Percentiles rank a stretch among this genome's conserved stretches.
These are phyloP conservation scores for Blastosporella zonata DNA, from an alignment of 1,284 basidiomycete species.

Conservation along the genomic window DNA sequence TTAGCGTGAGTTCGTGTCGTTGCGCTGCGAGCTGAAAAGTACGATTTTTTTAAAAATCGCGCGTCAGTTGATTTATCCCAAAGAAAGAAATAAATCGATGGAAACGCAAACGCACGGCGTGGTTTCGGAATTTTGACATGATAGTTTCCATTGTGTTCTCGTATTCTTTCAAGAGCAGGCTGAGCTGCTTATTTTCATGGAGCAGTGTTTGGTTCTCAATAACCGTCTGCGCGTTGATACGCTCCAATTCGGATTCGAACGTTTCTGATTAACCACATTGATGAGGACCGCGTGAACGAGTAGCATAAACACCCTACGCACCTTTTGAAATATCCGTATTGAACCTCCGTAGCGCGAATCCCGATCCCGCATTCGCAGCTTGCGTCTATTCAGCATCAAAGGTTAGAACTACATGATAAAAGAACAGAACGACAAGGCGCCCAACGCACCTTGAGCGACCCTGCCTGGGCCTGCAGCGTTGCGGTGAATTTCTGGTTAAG, in stretches of 20 bases:
- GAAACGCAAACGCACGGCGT: conserved; percentile 89
- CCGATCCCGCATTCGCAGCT: conserved; percentile 74
- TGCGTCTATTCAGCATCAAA: conserved; percentile 57
- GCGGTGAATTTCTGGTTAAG: conserved; percentile 80
- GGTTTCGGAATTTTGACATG: conserved; percentile 93
- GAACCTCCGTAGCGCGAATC: conserved; percentile 83
- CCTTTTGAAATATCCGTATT: conserved; percentile 93
- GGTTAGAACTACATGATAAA: conserved; percentile 15
- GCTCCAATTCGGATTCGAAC: conserved; percentile 92
- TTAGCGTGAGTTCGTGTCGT: conserved; percentile 86
- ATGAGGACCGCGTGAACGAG: neutral
- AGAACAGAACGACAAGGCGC: conserved; percentile 2
- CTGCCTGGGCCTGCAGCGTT: conserved; percentile 72
- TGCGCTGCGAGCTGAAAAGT: conserved; percentile 73
- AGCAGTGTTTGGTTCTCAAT: conserved; percentile 91
- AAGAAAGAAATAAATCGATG: neutral
- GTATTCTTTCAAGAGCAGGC: conserved; percentile 87
- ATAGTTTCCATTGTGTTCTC: conserved; percentile 94
- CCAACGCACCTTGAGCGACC: conserved; percentile 70
- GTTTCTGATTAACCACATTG: conserved; percentile 55
- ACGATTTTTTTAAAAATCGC: neutral
- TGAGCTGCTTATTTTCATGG: conserved; percentile 94
- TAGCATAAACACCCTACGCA: conserved; percentile 31
- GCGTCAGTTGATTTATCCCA: neutral
- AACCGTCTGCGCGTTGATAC: conserved; percentile 84